Percentiles rank a stretch among this genome's conserved stretches.
Evolutionary conservation across 1,139 yeast genomes (phyloP).

Genomic region (Pichia inconspicua): DNA sequence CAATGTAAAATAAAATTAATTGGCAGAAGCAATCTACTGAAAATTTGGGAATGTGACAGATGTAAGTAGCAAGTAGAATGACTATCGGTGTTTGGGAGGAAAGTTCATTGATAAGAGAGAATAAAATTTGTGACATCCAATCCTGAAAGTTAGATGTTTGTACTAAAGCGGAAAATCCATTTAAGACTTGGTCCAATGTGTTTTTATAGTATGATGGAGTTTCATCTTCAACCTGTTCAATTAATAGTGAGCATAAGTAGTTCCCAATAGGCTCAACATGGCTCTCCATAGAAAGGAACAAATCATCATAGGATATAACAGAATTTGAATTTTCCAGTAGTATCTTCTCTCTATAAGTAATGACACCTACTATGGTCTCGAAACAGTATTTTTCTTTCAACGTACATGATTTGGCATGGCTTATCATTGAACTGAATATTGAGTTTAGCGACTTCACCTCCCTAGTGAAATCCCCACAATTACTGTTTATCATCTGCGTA

Average conservation of each 20-base stretch:
- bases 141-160: constrained; percentile 19
- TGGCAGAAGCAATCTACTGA: constrained; percentile 19
- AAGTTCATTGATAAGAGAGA: constrained; percentile 33
- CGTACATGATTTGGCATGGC: constrained; percentile 5
- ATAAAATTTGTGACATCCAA: constrained; percentile 25
- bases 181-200: constrained; percentile 11
- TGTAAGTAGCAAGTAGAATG: constrained; percentile 23
- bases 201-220: constrained; percentile 12
- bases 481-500: constrained; percentile 5
- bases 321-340: constrained; percentile 9
- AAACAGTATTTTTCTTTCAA: constrained; percentile 28
- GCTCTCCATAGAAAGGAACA: constrained; percentile 15
- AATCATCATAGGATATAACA: constrained; percentile 20
- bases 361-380: constrained; percentile 35
- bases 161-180: constrained; percentile 16
- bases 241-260: constrained; percentile 30
- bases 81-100: constrained; percentile 15
- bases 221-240: constrained; percentile 22
- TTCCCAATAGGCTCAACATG: constrained; percentile 31
- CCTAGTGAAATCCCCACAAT: constrained; percentile 12
- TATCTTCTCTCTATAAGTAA: constrained; percentile 25
- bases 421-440: constrained; percentile 21
- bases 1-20: constrained; percentile 24
- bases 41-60: constrained; percentile 19
- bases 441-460: constrained; percentile 19